These are phyloP conservation scores for Aureobasidium vineae DNA, from an alignment of 2,329 filamentous ascomycete genomes.

Conservation along the genomic window DNA sequence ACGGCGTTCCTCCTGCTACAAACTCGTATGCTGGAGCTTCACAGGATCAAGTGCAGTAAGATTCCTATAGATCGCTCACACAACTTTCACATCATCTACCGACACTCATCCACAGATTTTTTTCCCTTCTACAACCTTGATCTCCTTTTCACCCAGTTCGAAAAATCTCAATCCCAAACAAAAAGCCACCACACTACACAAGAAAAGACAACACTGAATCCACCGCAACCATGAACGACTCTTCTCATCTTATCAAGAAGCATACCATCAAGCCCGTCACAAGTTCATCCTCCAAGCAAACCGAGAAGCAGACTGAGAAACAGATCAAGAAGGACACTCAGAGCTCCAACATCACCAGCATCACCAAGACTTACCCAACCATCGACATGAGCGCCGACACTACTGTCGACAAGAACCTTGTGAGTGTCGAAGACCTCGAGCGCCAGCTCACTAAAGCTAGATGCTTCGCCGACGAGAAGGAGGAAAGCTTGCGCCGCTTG, in stretches of 20 bases:
- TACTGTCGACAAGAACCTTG: not conserved
- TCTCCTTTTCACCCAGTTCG: not conserved
- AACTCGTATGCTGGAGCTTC: too few species aligned
- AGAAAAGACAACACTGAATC: not conserved
- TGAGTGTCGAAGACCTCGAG: slow-evolving; percentile 36
- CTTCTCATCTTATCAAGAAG: not conserved
- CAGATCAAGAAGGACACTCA: not conserved
- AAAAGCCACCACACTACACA: not conserved
- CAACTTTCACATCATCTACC: too few species aligned
- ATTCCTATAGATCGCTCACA: too few species aligned
- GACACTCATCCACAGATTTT: too few species aligned
- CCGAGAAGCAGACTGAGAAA: not conserved
- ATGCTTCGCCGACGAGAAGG: slow-evolving; percentile 37
- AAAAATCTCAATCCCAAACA: not conserved
- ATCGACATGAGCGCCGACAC: not conserved
- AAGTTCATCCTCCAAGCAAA: not conserved
- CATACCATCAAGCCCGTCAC: not conserved
- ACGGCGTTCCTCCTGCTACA: too few species aligned
- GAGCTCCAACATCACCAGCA: not conserved
- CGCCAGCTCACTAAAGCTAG: slow-evolving; percentile 35
- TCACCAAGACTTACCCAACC: not conserved
- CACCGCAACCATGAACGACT: too few species aligned
- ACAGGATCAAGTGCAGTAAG: too few species aligned
- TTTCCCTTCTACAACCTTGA: not conserved
- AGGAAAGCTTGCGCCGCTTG: slow-evolving; percentile 36